Evolutionary conservation across 2,329 filamentous ascomycete genomes (phyloP).

Genomic region (Aspergillus bombycis): DNA sequence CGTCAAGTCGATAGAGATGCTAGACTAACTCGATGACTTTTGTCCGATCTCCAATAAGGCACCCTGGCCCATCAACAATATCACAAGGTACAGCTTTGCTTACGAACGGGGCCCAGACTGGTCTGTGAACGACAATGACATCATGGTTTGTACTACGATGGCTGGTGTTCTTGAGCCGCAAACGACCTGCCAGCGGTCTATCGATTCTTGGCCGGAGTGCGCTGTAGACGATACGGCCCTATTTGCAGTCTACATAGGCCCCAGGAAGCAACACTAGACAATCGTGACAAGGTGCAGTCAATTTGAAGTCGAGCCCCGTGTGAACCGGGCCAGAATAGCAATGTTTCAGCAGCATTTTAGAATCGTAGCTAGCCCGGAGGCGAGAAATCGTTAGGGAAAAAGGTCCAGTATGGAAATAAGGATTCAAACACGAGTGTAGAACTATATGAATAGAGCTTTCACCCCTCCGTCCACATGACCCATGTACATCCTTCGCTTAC

Average conservation of each 20-base stretch:
- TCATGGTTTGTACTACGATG: constrained; percentile 8
- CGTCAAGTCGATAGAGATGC: neutral
- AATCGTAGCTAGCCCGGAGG: constrained; percentile 19
- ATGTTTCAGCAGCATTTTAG: constrained; percentile 13
- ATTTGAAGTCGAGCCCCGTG: neutral
- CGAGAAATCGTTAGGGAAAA: constrained; percentile 18
- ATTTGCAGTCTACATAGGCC: neutral
- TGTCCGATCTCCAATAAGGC: neutral
- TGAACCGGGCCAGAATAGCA: constrained; percentile 10
- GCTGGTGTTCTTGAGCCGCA: neutral
- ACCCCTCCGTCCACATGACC: constrained; percentile 24
- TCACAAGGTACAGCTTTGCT: neutral
- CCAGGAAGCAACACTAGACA: neutral
- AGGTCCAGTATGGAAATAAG: constrained; percentile 26
- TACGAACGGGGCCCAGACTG: neutral
- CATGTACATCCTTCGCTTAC: constrained; percentile 26
- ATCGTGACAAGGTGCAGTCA: neutral
- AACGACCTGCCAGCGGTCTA: neutral
- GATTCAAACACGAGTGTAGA: constrained; percentile 28
- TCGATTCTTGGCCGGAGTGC: neutral
- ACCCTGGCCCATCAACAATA: neutral
- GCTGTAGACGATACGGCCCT: neutral
- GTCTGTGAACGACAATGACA: constrained; percentile 9
- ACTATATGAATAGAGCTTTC: constrained; percentile 29
- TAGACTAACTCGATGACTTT: neutral